Conservation (phyloP, 306 rosid species). For the barrel medic (Medicago truncatula) region MtrunA17r5.0-ANR NC_053046.1:18126501-18127000, state of each 20-base stretch:
- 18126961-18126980: slow-evolving; percentile 50
- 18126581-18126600: slow-evolving; percentile 38
- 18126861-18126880: too few relatives aligned
- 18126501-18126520: not conserved
- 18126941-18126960: slow-evolving; percentile 55
- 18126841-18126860: too few relatives aligned
- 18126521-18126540: slow-evolving; percentile 23
- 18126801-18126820: too few relatives aligned
- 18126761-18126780: too few relatives aligned
- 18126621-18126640: slow-evolving; percentile 47
- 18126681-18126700: slow-evolving; percentile 56
- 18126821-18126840: too few relatives aligned
- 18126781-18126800: too few relatives aligned
- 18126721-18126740: not conserved
- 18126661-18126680: slow-evolving; percentile 31
- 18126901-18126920: too few relatives aligned
- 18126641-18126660: slow-evolving; percentile 28
- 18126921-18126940: too few relatives aligned
- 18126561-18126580: not conserved
- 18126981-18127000: slow-evolving; percentile 56
- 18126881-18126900: too few relatives aligned
- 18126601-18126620: slow-evolving; percentile 62
- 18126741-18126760: too few relatives aligned
- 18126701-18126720: not conserved
- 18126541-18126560: slow-evolving; percentile 53